Percentiles rank a stretch among this genome's conserved stretches.
phyloP scores from a whole-genome alignment of 2,329 filamentous ascomycete species.

The Colletotrichum tropicale region DNA sequence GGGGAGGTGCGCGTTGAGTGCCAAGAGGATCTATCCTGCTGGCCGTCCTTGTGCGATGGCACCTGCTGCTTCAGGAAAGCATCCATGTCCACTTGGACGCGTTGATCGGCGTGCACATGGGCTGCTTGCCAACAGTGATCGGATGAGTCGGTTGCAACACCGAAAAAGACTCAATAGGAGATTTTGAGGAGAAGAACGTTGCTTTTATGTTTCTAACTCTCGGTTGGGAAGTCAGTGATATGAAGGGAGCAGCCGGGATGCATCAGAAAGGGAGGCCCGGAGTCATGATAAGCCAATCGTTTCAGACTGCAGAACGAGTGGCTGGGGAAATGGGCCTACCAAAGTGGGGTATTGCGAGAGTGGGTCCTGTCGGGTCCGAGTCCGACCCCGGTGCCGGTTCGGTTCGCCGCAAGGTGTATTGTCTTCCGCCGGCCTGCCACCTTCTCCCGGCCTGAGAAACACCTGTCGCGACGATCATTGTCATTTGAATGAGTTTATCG shows the following conservation, averaged over 20 bases:
- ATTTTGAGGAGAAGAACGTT: not conserved
- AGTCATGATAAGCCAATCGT: not conserved
- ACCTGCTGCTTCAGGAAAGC: slow-evolving; percentile 20
- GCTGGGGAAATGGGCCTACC: not conserved
- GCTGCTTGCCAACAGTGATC: not conserved
- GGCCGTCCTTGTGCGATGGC: not conserved
- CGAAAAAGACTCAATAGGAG: not conserved
- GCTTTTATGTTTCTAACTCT: not conserved
- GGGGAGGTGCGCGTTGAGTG: not conserved
- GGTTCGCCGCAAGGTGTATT: not conserved
- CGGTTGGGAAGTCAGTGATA: not conserved
- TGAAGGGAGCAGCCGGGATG: not conserved
- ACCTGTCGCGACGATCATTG: no score
- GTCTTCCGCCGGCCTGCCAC: not conserved
- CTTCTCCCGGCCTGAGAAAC: no score
- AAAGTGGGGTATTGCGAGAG: not conserved
- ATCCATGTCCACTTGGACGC: slow-evolving; percentile 9
- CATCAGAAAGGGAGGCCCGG: not conserved
- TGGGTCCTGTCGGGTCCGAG: not conserved
- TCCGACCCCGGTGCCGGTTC: not conserved
- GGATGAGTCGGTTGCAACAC: not conserved
- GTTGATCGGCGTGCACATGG: not conserved
- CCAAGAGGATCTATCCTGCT: not conserved
- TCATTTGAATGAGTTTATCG: no score
- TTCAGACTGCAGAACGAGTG: not conserved